These are phyloP conservation scores for Arachnomyces sp. DNA, from an alignment of 2,329 filamentous ascomycete genomes.

Conservation along the genomic window DNA sequence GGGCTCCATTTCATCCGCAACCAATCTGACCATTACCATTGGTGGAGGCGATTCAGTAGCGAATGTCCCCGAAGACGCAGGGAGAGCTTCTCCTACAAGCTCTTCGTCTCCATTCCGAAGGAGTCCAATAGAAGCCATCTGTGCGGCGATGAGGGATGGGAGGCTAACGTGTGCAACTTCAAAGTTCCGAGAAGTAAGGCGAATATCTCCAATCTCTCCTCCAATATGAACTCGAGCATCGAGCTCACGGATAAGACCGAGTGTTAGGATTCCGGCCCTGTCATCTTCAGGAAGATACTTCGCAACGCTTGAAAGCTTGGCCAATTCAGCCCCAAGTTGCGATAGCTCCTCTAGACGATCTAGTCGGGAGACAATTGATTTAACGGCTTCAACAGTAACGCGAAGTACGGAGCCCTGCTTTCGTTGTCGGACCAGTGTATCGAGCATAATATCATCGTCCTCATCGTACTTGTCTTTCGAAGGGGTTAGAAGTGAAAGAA, in stretches of 20 bases:
- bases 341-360: constrained; percentile 60
- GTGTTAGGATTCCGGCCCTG: constrained; percentile 72
- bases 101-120: constrained; percentile 61
- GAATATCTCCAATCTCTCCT: constrained; percentile 58
- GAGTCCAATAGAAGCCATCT: constrained; percentile 55
- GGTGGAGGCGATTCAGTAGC: constrained; percentile 30
- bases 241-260: constrained; percentile 58
- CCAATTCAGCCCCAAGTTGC: constrained; percentile 66
- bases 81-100: constrained; percentile 57
- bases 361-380: constrained; percentile 54
- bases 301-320: constrained; percentile 74
- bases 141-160: constrained; percentile 73
- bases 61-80: constrained; percentile 22
- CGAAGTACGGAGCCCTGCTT: constrained; percentile 77
- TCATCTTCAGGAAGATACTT: constrained; percentile 97
- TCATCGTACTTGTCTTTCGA: constrained; percentile 83
- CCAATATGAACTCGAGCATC: constrained; percentile 56
- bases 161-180: constrained; percentile 76
- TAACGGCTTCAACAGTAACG: constrained; percentile 56
- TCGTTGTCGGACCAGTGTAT: constrained; percentile 78
- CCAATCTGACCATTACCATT: constrained; percentile 78
- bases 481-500: constrained; percentile 80
- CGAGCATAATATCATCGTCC: constrained; percentile 89
- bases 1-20: constrained; percentile 91
- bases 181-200: constrained; percentile 51